Conservation (phyloP, 1,284 basidiomycete genomes). For the Trichosporon sp. region DNA sequence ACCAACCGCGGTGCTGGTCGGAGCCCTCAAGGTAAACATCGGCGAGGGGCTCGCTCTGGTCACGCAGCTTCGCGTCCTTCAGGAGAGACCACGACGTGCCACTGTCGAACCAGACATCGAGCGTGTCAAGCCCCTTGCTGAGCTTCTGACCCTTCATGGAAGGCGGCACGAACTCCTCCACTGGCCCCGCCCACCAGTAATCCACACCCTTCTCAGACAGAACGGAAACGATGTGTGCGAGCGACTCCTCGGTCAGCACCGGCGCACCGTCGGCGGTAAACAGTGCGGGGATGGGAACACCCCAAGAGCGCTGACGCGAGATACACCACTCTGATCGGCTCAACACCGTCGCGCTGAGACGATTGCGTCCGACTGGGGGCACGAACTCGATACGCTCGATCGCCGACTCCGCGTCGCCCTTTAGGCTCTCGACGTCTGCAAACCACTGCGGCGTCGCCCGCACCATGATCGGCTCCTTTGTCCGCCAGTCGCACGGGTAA, state of each 20-base stretch:
- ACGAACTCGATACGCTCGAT: conserved; percentile 72
- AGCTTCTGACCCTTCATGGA: conserved; percentile 55
- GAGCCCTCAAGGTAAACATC: conserved; percentile 93
- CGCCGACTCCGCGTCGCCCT: conserved; percentile 66
- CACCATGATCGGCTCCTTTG: conserved; percentile 84
- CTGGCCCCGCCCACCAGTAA: conserved; percentile 87
- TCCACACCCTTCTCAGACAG: conserved; percentile 68
- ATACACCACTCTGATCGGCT: conserved; percentile 99
- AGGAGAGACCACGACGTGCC: conserved; percentile 92
- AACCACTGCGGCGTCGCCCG: conserved; percentile 99
- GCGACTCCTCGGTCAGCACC: conserved; percentile 63
- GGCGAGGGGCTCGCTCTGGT: conserved; percentile 55
- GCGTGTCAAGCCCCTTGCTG: conserved; percentile 82
- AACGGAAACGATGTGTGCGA: conserved; percentile 73
- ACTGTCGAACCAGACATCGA: conserved; percentile 99
- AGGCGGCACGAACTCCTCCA: conserved; percentile 74
- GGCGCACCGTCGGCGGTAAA: conserved; percentile 66
- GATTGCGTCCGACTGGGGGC: conserved; percentile 71
- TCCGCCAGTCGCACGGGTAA: conserved; percentile 98
- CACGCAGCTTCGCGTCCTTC: conserved; percentile 23
- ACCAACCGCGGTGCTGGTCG: conserved; percentile 99
- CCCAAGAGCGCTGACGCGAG: conserved; percentile 96
- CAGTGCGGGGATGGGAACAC: conserved; percentile 91
- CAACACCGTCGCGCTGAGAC: conserved; percentile 77
- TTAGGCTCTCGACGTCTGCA: conserved; percentile 80